Percentiles rank a stretch among this genome's conserved stretches.
Evolutionary conservation across 2,329 filamentous ascomycete genomes (phyloP).

Genomic region (Scytalidium lignicola): DNA sequence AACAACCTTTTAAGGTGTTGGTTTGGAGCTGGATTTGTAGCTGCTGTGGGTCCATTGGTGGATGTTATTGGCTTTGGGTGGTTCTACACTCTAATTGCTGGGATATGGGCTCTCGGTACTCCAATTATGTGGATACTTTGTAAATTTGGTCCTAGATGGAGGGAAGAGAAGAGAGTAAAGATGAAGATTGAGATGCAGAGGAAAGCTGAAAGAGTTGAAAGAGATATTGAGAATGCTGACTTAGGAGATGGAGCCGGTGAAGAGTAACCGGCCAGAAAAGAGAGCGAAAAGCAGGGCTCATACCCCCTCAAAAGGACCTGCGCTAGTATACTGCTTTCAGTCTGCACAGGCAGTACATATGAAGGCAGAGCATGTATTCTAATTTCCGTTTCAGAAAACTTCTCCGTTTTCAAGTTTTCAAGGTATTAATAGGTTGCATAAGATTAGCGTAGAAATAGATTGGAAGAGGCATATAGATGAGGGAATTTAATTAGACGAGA

Average conservation of each 20-base stretch:
- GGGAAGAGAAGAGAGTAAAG: conserved; percentile 24
- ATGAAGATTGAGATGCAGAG: background rate
- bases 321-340: too few relatives aligned
- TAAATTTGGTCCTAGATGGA: conserved; percentile 40
- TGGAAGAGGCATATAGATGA: too few relatives aligned
- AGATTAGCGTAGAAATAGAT: too few relatives aligned
- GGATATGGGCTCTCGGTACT: conserved; percentile 37
- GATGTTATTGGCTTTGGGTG: conserved; percentile 36
- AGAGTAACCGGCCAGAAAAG: background rate
- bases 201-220: background rate
- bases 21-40: conserved; percentile 7
- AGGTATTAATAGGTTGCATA: too few relatives aligned
- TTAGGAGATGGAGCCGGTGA: background rate
- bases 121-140: conserved; percentile 42
- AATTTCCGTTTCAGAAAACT: too few relatives aligned
- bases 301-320: background rate
- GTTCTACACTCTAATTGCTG: conserved; percentile 49
- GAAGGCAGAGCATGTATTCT: too few relatives aligned
- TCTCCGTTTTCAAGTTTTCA: too few relatives aligned
- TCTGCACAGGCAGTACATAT: too few relatives aligned
- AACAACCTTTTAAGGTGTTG: conserved; percentile 11
- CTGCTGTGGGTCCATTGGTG: conserved; percentile 6
- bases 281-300: background rate
- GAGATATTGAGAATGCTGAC: background rate
- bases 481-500: too few relatives aligned